Evolutionary conservation across 129 eudicot genomes (phyloP), one percentile per base, ranked within the genome.

Genomic region (Flaveria robusta): DNA sequence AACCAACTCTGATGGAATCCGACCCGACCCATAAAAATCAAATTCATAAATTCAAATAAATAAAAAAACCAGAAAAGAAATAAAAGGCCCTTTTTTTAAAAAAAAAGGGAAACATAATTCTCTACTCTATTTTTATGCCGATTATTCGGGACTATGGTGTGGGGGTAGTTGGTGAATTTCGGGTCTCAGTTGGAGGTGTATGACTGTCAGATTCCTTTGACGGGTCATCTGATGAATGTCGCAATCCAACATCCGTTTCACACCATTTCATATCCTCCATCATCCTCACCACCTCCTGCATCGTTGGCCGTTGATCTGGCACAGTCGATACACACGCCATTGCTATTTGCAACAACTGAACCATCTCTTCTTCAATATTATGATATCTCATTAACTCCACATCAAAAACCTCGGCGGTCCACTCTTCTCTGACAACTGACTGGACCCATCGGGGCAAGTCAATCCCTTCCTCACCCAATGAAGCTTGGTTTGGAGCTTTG

Each of bases 391-490:
- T 84, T 20, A 94, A 79, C 75, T 94, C 98, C 2, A 84, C 89
- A 29, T 94, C 98, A 20, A 94, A 94, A 13, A 94, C 97, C 79
- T 94, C 98, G 3, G 98, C 96, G 1, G 98, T 89, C 97, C 96
- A 93, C 52, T 93, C 97, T 64, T 93, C 98, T 13, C 93, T 49
- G 4, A 87, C 97, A 6, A 94, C 96, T 1, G 96, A 88, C 43
- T 94, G 97, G 14, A 94, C 97, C 98, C 98, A 94, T 68, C 98
- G 76, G 0, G 97, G 98, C 76, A 94, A 75, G 52, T 94, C 98
- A 0, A 94, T 87, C 73, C 98, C 98, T 72, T 94, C 98, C 24
- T 94, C 98, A 0, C 93, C 96, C 42, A 91, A 66, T 9, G 97
- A 91, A 7, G 98, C 91, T 76, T 94, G 97, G 74, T 86, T 91